Conservation (phyloP, 1,284 basidiomycete genomes). For the Ganoderma boninense region DNA sequence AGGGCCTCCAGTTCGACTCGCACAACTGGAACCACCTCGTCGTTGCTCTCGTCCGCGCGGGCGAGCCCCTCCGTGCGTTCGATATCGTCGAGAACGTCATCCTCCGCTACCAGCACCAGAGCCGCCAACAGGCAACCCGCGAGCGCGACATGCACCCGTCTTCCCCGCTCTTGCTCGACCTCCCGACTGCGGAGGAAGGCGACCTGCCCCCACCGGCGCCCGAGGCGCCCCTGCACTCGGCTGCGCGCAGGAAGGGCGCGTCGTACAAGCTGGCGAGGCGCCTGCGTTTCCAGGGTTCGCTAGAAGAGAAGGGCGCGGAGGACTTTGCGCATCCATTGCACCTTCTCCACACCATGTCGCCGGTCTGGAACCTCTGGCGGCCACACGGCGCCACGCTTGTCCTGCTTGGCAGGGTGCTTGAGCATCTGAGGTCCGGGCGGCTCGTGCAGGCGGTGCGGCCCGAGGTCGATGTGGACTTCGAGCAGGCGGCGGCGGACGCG, state of each 20-base stretch:
- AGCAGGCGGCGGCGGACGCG: slow-evolving; percentile 34
- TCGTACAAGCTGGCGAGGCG: slow-evolving; percentile 33
- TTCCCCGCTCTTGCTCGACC: slow-evolving; percentile 58
- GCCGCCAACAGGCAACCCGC: slow-evolving; percentile 27
- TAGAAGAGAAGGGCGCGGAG: slow-evolving; percentile 33
- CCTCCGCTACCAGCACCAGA: slow-evolving; percentile 62
- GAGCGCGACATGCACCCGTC: slow-evolving; percentile 48
- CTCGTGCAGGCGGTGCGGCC: slow-evolving; percentile 53
- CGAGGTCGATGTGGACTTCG: slow-evolving; percentile 24
- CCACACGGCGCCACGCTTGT: slow-evolving; percentile 62
- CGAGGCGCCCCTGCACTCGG: slow-evolving; percentile 44
- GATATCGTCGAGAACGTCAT: slow-evolving; percentile 85
- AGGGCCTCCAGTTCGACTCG: slow-evolving; percentile 88
- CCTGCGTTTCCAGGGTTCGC: slow-evolving; percentile 19
- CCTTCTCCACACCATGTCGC: slow-evolving; percentile 67
- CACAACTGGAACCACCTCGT: slow-evolving; percentile 94
- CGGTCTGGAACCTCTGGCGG: slow-evolving; percentile 70
- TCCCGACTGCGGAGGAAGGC: slow-evolving; percentile 31
- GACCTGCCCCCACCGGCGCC: slow-evolving; percentile 34
- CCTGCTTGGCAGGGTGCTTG: slow-evolving; percentile 54
- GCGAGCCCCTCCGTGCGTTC: slow-evolving; percentile 84
- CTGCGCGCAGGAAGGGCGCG: slow-evolving; percentile 37
- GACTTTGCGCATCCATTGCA: slow-evolving; percentile 65
- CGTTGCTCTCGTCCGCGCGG: slow-evolving; percentile 80
- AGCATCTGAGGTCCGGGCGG: slow-evolving; percentile 58